Evolutionary conservation across 2,329 filamentous ascomycete species (phyloP), one percentile per base, ranked within the genome.

Genomic region (Fusarium sp.): DNA sequence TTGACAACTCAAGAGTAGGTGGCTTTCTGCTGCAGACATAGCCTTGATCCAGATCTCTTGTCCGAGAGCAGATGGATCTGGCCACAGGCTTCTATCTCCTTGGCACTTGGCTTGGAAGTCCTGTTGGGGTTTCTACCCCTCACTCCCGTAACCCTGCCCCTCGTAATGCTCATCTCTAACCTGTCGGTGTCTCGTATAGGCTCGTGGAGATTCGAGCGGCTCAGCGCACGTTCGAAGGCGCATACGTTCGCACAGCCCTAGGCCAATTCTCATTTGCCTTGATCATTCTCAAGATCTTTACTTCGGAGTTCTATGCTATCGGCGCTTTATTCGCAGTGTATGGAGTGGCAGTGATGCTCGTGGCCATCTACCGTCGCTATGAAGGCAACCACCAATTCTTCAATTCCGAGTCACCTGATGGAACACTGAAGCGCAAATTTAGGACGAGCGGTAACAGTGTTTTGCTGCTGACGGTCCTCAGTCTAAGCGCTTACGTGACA

Each of bases 341-440:
- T 80, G 97, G 96, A 14, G 92, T 92, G 5, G 94, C 94, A 8
- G 90, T 99, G 57, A 86, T 98, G 80, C 87, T 94, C 29, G 94
- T 97, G 69, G 93, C 95, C 77, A 86, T 95, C 64, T 97, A 97
- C 83, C 90, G 97, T 67, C 91, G 97, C 64, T 94, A 95, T 80
- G 94, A 98, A 84, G 95, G 97, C 67, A 98, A 98, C 80, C 90
- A 92, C 74, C 96, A 98, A 83, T 98, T 99, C 85, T 98, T 98
- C 83, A 90, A 88, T 52, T 78, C 80, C 50, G 81, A 81, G 66
- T 78, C 77, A 16, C 62, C 61, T 10, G 81, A 81, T 58, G 83
- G 81, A 45, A 77, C 78, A 57, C 64, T 81, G 48, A 84, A 85
- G 27, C 87, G 82, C 79, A 90, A 88, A 79, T 92, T 92, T 75